Conservation (phyloP, 331 rosid genomes). For the Malus hybrid region DNA sequence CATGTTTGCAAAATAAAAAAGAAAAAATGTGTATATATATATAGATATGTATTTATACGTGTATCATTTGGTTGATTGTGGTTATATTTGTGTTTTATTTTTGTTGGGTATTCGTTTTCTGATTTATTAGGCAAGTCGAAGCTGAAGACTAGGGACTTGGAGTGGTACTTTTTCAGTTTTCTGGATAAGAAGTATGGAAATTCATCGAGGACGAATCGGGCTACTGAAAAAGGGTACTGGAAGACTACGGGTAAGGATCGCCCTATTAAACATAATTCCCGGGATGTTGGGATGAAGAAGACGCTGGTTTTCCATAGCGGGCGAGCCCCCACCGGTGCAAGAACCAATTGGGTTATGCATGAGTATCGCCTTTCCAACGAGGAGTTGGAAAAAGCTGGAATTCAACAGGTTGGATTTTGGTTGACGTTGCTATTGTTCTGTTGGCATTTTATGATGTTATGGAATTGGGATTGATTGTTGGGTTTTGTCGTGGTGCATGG, state of each 20-base stretch:
- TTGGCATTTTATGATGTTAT: background rate
- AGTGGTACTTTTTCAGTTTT: constrained; percentile 86
- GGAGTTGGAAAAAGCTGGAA: constrained; percentile 46
- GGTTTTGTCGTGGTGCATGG: constrained; percentile 2
- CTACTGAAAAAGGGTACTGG: constrained; percentile 90
- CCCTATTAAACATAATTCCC: constrained; percentile 19
- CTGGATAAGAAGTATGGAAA: constrained; percentile 83
- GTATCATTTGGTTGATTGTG: background rate
- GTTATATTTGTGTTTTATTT: background rate
- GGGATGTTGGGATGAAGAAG: constrained; percentile 78
- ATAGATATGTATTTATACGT: no score
- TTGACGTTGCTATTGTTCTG: background rate
- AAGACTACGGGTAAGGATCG: constrained; percentile 97
- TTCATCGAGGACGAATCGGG: constrained; percentile 76
- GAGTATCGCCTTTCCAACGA: constrained; percentile 66
- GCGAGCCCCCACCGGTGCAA: constrained; percentile 67
- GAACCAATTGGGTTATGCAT: constrained; percentile 98
- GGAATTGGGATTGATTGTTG: constrained; percentile 9
- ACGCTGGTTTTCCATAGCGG: constrained; percentile 85
- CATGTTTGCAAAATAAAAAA: background rate
- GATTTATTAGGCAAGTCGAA: constrained; percentile 44
- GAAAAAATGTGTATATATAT: background rate
- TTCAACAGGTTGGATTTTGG: constrained; percentile 31
- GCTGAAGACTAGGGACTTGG: constrained; percentile 74
- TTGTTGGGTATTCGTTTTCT: background rate